Conservation (phyloP, 805 yeast genomes). For the Wickerhamiella galacta region DNA sequence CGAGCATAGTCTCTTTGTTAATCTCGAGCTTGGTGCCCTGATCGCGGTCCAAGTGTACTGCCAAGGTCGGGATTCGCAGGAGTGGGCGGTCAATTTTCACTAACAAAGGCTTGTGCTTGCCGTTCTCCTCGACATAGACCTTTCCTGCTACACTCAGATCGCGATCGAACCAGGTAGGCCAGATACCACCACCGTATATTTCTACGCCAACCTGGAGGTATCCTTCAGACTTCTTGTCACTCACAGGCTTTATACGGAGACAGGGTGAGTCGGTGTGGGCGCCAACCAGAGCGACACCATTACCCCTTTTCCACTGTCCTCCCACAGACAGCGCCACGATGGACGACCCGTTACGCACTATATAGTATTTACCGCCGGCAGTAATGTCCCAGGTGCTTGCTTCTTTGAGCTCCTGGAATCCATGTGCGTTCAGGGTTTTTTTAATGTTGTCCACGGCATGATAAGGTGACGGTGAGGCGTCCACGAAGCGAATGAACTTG, state of each 20-base stretch:
- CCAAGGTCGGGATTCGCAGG: constrained; percentile 83
- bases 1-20: constrained; percentile 71
- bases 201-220: constrained; percentile 86
- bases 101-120: constrained; percentile 42
- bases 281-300: constrained; percentile 77
- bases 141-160: constrained; percentile 87
- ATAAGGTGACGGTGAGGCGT: constrained; percentile 82
- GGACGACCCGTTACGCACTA: constrained; percentile 81
- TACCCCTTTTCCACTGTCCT: constrained; percentile 51
- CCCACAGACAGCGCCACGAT: constrained; percentile 80
- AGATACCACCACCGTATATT: constrained; percentile 87
- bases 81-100: constrained; percentile 71
- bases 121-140: constrained; percentile 46
- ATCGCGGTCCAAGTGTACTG: constrained; percentile 75
- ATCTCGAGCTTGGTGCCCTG: constrained; percentile 60
- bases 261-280: constrained; percentile 95
- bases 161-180: constrained; percentile 96
- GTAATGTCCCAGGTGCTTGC: constrained; percentile 46
- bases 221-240: constrained; percentile 48
- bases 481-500: constrained; percentile 60
- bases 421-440: constrained; percentile 35
- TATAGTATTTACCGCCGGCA: constrained; percentile 54
- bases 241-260: constrained; percentile 75
- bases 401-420: constrained; percentile 61
- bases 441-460: constrained; percentile 69